These are phyloP conservation scores for Gentiana dahurica DNA, from an alignment of 257 asterid species.

Conservation along the genomic window DNA sequence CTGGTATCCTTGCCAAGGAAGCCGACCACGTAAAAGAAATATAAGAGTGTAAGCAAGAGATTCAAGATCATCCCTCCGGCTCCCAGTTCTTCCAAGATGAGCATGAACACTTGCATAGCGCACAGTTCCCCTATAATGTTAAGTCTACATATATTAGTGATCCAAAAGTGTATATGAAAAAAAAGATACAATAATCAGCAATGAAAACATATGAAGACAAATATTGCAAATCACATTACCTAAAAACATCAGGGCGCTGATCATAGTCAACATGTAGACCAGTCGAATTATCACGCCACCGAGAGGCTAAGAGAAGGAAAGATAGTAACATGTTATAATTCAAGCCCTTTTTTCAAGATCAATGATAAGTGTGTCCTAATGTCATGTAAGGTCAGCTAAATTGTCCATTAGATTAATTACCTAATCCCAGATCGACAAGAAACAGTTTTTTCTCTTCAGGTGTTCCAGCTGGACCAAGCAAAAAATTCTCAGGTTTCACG, in stretches of 20 bases:
- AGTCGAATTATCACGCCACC: constrained; percentile 56
- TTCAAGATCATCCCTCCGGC: constrained; percentile 71
- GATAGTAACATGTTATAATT: constrained; percentile 4
- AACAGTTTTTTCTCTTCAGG: constrained; percentile 64
- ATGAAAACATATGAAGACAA: neutral
- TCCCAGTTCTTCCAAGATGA: constrained; percentile 66
- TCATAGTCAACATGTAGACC: constrained; percentile 67
- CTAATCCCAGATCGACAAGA: constrained; percentile 71
- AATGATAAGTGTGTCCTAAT: neutral
- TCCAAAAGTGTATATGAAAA: neutral
- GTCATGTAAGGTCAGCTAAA: too few relatives aligned
- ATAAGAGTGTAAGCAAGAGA: constrained; percentile 68
- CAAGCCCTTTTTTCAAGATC: too few relatives aligned
- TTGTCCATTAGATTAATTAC: constrained; percentile 17
- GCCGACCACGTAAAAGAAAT: constrained; percentile 57
- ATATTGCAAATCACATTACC: constrained; percentile 21
- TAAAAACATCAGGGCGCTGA: constrained; percentile 65
- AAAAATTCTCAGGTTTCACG: constrained; percentile 70
- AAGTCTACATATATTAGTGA: neutral
- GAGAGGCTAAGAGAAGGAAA: constrained; percentile 35
- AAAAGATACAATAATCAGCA: neutral
- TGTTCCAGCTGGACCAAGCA: constrained; percentile 76
- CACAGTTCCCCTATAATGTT: constrained; percentile 49
- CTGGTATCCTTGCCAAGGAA: constrained; percentile 78
- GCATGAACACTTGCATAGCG: constrained; percentile 77